Evolutionary conservation across 2,329 filamentous ascomycete genomes (phyloP), one percentile per base, ranked within the genome.

Genomic region (Colletotrichum cordylinicola): DNA sequence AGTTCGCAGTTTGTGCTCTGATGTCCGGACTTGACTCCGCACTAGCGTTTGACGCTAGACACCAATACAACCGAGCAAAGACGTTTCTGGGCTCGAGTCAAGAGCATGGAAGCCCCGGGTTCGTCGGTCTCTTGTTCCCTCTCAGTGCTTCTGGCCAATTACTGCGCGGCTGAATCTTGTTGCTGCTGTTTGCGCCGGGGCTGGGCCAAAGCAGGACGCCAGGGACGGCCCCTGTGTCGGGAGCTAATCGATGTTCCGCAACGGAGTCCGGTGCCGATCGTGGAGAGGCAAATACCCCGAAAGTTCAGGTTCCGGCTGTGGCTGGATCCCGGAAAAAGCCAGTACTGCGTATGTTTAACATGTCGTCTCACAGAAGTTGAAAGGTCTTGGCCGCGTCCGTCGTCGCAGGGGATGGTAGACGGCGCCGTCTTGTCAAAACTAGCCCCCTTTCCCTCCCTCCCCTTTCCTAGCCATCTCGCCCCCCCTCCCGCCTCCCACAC

Each of bases 1-100:
- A 27, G 67, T 62, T 64, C 58, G 56, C 31, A 48, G 43, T 24
- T 43, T 27, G 70, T 65, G 74, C 70, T 73, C 74, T 76, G 74
- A 73, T 65, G 58, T 76, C 29, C 58, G 58, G 74, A 76, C 70
- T 61, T 60, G 74, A 60, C 64, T 74, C 65, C 48, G 64, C 74
- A 74, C 74, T 69, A 74, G 65, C 70, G 74, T 76, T 76, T 76
- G 74, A 76, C 70, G 74, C 74, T 76, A 76, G 58, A 74, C 21
- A 52, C 55, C 55, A 55, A 48, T 33, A 33, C 74, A 35, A 58
- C 70, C 64, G 70, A 74, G 70, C 74, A 67, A 37, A 48, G 48
- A 74, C 31, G 70, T 29, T 64, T 64, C 31, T 68, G 69, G 43
- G 70, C 43, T 64, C 43, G 29, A 52, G 70, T 68, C 27, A 55